Evolutionary conservation across 257 asterid species (phyloP), one percentile per base, ranked within the genome.

Genomic region (Solanum tacnaense): DNA sequence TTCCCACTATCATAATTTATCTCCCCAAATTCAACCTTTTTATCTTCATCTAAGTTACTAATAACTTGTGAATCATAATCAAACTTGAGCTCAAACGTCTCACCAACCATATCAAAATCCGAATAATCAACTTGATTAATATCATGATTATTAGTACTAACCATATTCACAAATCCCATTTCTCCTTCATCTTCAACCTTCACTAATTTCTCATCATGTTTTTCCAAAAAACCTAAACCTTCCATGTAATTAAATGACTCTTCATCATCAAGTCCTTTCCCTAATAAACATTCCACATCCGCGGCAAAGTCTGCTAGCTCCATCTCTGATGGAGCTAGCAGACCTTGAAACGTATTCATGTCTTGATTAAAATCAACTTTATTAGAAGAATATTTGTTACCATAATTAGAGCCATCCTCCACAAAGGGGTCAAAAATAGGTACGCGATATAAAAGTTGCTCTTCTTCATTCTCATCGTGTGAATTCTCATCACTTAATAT

Each of bases 241-340:
- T 94, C 95, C 88, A 96, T 94, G 34, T 93, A 93, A 39, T 93
- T 93, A 18, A 94, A 86, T 3, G 85, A 81, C 83, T 92, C 96
- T 18, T 81, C 85, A 10, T 89, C 93, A 3, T 95, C 98, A 21
- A 96, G 93, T 75, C 98, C 98, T 87, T 92, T 94, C 4, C 99
- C 98, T 2, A 96, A 41, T 71, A 96, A 81, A 87, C 92, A 92
- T 92, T 95, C 98, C 2, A 95, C 97, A 56, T 95, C 98, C 0
- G 99, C 98, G 0, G 98, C 95, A 49, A 96, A 96, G 11, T 96
- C 97, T 6, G 91, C 98, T 25, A 96, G 93, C 87, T 95, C 99
- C 94, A 93, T 88, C 75, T 95, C 98, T 3, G 97, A 92, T 15
- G 97, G 95, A 13, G 32, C 32, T 81, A 93, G 68, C 67, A 46